Evolutionary conservation across 768 basidiomycete species (phyloP).

Genomic region (Mycena sanguinolenta): DNA sequence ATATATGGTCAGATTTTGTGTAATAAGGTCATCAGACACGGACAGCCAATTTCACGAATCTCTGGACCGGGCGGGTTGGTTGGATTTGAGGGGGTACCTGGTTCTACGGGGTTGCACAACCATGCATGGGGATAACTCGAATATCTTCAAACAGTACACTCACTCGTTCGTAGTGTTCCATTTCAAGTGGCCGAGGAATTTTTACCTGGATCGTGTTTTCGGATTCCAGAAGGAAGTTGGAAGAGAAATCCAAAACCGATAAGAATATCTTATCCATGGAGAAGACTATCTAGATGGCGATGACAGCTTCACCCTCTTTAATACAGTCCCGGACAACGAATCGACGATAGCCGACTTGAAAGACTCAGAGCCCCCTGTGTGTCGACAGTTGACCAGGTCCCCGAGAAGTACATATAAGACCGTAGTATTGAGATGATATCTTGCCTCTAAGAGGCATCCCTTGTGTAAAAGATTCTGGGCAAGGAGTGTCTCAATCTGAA

Average conservation of each 20-base stretch:
- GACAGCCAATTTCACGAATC: too few relatives aligned
- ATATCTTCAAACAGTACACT: background rate
- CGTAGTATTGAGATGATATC: slow-evolving; percentile 55
- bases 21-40: too few relatives aligned
- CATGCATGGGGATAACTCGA: background rate
- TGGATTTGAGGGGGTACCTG: background rate
- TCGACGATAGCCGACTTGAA: slow-evolving; percentile 9
- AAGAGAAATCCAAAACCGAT: slow-evolving; percentile 43
- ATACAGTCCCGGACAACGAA: slow-evolving; percentile 47
- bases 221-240: slow-evolving; percentile 41
- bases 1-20: too few relatives aligned
- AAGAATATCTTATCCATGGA: slow-evolving; percentile 50
- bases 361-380: slow-evolving; percentile 20
- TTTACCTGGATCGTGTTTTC: slow-evolving; percentile 42
- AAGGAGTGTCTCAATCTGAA: slow-evolving; percentile 58
- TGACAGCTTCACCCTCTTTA: slow-evolving; percentile 52
- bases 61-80: slow-evolving; percentile 15
- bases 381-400: slow-evolving; percentile 14
- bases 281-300: slow-evolving; percentile 54
- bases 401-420: slow-evolving; percentile 43
- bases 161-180: slow-evolving; percentile 36
- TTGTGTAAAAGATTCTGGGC: slow-evolving; percentile 58
- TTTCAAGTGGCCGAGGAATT: slow-evolving; percentile 55
- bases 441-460: slow-evolving; percentile 57
- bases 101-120: slow-evolving; percentile 24